Evolutionary conservation across 495 filamentous ascomycete species (phyloP).

Genomic region (Penicillium desertorum): DNA sequence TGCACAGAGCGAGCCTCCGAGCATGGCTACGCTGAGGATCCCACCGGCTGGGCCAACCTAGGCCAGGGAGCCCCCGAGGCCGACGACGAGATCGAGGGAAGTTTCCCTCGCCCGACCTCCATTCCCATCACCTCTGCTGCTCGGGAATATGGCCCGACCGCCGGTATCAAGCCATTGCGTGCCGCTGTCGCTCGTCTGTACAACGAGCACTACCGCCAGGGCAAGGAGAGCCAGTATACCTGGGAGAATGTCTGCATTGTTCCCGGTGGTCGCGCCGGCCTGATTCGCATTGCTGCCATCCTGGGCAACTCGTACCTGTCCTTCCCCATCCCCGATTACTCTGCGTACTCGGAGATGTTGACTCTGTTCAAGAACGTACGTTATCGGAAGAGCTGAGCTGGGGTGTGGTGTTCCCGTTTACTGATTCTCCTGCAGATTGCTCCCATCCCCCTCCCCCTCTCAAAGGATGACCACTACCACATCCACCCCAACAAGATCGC

Average conservation of each 20-base stretch:
- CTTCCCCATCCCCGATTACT: conserved; percentile 79
- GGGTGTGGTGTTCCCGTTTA: conserved; percentile 4
- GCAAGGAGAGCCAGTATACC: conserved; percentile 87
- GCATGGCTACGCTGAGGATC: conserved; percentile 79
- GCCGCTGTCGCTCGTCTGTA: conserved; percentile 91
- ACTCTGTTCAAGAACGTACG: conserved; percentile 81
- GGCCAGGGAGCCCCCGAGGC: conserved; percentile 95
- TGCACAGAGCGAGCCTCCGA: conserved; percentile 79
- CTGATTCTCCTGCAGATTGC: conserved; percentile 62
- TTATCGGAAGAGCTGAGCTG: conserved; percentile 1
- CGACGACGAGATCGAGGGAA: conserved; percentile 87
- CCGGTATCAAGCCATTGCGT: conserved; percentile 87
- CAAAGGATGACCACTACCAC: conserved; percentile 80
- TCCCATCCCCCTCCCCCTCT: conserved; percentile 82
- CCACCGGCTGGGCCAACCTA: conserved; percentile 84
- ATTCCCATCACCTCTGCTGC: conserved; percentile 74
- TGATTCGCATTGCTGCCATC: conserved; percentile 93
- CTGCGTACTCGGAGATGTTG: conserved; percentile 95
- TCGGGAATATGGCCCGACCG: conserved; percentile 90
- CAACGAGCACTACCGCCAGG: conserved; percentile 87
- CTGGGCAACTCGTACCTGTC: conserved; percentile 87
- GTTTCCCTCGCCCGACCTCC: conserved; percentile 79
- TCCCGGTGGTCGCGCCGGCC: conserved; percentile 84
- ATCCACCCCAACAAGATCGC: conserved; percentile 91
- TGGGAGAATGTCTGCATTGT: conserved; percentile 99